Evolutionary conservation across 148 eudicot species (phyloP).

Genomic region (Vaccinium darrowii): DNA sequence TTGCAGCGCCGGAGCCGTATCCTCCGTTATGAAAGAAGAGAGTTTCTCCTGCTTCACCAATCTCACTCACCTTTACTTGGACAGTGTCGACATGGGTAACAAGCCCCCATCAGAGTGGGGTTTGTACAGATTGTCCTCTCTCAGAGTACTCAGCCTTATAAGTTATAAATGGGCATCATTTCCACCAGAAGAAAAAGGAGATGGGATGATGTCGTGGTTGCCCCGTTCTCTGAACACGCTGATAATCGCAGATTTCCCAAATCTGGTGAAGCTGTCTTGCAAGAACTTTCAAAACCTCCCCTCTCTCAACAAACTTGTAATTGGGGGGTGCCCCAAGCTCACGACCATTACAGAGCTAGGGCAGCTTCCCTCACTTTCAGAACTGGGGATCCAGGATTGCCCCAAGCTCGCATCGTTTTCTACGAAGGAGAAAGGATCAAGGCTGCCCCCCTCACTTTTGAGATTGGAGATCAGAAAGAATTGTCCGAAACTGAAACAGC

Average conservation of each 20-base stretch:
- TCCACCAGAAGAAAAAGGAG: neutral
- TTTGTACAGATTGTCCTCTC: neutral
- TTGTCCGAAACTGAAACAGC: neutral
- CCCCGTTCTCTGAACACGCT: neutral
- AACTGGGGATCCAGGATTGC: fast-evolving
- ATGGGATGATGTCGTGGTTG: neutral
- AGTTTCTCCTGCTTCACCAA: neutral
- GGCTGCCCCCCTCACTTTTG: neutral
- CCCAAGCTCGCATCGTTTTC: neutral
- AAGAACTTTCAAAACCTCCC: no score
- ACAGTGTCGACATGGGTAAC: neutral
- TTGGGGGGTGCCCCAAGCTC: fast-evolving
- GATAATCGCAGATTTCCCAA: neutral
- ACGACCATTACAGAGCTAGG: no score
- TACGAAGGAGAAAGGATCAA: neutral
- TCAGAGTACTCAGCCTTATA: neutral
- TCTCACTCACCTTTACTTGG: fast-evolving
- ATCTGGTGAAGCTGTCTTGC: neutral
- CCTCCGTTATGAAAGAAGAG: neutral
- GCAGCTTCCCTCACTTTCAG: no score
- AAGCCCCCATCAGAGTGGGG: conserved; percentile 3
- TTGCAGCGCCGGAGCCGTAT: neutral
- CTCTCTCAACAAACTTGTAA: no score
- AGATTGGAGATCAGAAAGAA: neutral
- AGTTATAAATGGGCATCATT: neutral